Conservation (phyloP, 1,284 basidiomycete genomes). For the Leccinum solheimii region DNA sequence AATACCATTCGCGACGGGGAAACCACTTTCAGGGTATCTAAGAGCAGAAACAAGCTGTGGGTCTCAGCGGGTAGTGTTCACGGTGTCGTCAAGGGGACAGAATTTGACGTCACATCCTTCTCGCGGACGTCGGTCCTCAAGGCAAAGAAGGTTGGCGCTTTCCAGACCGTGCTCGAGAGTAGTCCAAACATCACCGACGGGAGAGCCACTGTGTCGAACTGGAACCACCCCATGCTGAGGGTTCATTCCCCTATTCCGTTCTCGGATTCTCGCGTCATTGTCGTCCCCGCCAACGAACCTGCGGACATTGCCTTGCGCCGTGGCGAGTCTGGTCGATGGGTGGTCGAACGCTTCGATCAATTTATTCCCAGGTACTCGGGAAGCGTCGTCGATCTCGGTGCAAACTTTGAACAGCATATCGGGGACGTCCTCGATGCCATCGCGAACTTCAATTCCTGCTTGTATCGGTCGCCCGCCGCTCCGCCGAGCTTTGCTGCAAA, state of each 20-base stretch:
- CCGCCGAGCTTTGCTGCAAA: constrained; percentile 14
- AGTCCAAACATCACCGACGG: constrained; percentile 1
- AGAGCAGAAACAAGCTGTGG: constrained; percentile 3
- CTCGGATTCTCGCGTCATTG: constrained; percentile 1
- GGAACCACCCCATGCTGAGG: constrained; percentile 16
- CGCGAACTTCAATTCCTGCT: constrained; percentile 24
- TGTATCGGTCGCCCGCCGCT: constrained; percentile 16
- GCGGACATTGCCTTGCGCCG: constrained; percentile 11
- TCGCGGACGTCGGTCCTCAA: constrained; percentile 6
- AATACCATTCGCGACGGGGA: constrained; percentile 17
- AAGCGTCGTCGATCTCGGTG: constrained; percentile 6
- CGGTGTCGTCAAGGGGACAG: constrained; percentile 18
- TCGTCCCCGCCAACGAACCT: constrained; percentile 8
- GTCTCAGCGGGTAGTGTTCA: constrained; percentile 27
- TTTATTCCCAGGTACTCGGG: constrained; percentile 11
- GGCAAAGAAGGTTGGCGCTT: constrained; percentile 14
- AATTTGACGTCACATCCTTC: constrained; percentile 9
- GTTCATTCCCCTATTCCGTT: constrained; percentile 11
- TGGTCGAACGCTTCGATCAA: constrained; percentile 19
- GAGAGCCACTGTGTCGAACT: constrained; percentile 17
- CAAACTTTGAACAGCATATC: background rate
- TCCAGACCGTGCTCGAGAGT: constrained; percentile 16
- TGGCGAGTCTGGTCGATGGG: constrained; percentile 10
- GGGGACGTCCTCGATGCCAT: constrained; percentile 14
- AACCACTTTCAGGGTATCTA: constrained; percentile 21